Conservation (phyloP, 2,329 filamentous ascomycete species). For the Fusarium transvaalense region DNA sequence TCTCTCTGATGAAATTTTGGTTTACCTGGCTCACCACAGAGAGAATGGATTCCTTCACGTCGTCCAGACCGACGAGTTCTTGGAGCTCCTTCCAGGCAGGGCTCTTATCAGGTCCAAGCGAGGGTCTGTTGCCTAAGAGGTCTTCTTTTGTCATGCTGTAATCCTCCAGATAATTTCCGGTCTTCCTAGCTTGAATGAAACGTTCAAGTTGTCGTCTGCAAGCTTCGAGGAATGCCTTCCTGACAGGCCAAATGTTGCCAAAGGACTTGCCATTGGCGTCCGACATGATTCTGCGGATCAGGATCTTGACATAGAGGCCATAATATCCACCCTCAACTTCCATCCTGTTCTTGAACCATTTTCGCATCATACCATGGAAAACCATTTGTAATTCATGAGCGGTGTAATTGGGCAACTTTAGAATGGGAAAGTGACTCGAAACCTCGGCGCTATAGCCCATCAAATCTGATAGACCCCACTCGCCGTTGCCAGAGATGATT, state of each 20-base stretch:
- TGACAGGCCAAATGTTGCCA: slow-evolving; percentile 76
- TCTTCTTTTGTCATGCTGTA: slow-evolving; percentile 69
- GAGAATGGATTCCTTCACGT: slow-evolving; percentile 67
- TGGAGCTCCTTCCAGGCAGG: slow-evolving; percentile 70
- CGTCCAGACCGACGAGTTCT: slow-evolving; percentile 66
- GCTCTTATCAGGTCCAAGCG: slow-evolving; percentile 63
- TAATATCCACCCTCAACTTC: slow-evolving; percentile 67
- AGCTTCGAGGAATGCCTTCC: slow-evolving; percentile 65
- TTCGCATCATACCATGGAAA: slow-evolving; percentile 65
- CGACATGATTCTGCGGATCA: slow-evolving; percentile 69
- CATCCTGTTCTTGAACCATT: slow-evolving; percentile 68
- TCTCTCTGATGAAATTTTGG: slow-evolving; percentile 73
- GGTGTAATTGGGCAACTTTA: slow-evolving; percentile 76
- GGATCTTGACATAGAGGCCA: slow-evolving; percentile 74
- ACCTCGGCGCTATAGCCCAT: slow-evolving; percentile 65
- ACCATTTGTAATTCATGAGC: slow-evolving; percentile 73
- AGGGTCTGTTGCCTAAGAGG: slow-evolving; percentile 75
- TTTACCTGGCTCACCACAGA: slow-evolving; percentile 65
- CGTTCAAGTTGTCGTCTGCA: slow-evolving; percentile 70
- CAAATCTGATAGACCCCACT: slow-evolving; percentile 70
- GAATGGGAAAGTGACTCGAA: slow-evolving; percentile 45
- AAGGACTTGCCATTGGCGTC: slow-evolving; percentile 74
- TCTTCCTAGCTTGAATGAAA: slow-evolving; percentile 56
- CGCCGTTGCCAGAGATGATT: slow-evolving; percentile 48
- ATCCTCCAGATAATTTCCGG: slow-evolving; percentile 45